Evolutionary conservation across 2,329 filamentous ascomycete species (phyloP).

Genomic region (Chrysoporthe austroafricana): DNA sequence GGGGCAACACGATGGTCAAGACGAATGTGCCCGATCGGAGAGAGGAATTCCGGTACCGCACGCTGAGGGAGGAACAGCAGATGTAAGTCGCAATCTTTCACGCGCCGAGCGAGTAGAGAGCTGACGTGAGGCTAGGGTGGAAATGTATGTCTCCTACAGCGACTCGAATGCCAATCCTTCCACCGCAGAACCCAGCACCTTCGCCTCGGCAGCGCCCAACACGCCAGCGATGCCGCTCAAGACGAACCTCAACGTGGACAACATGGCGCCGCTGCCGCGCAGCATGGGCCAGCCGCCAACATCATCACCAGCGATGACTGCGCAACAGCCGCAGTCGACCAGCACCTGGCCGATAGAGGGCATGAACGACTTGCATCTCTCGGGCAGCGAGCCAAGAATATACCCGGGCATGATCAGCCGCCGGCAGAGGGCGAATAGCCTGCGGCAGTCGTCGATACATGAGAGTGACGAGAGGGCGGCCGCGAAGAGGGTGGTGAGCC

Average conservation of each 20-base stretch:
- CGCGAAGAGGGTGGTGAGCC: background rate
- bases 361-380: conserved; percentile 51
- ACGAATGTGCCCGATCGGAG: conserved; percentile 95
- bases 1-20: conserved; percentile 91
- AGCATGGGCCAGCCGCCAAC: conserved; percentile 22
- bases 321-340: conserved; percentile 7
- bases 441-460: conserved; percentile 43
- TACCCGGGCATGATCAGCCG: conserved; percentile 71
- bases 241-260: conserved; percentile 25
- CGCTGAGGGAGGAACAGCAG: conserved; percentile 77
- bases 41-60: conserved; percentile 87
- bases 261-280: conserved; percentile 10
- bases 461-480: conserved; percentile 39
- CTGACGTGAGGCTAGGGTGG: conserved; percentile 40
- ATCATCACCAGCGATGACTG: conserved; percentile 17
- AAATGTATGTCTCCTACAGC: conserved; percentile 47
- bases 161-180: conserved; percentile 15
- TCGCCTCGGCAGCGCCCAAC: conserved; percentile 23
- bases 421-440: conserved; percentile 50
- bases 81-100: conserved; percentile 63
- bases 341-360: conserved; percentile 36
- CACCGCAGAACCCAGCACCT: conserved; percentile 12
- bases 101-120: background rate
- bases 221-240: conserved; percentile 34
- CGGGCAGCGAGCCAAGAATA: conserved; percentile 67